Base-by-base conservation (phyloP, 441 rosid species). In the Dalechampia spathulata region DNA sequence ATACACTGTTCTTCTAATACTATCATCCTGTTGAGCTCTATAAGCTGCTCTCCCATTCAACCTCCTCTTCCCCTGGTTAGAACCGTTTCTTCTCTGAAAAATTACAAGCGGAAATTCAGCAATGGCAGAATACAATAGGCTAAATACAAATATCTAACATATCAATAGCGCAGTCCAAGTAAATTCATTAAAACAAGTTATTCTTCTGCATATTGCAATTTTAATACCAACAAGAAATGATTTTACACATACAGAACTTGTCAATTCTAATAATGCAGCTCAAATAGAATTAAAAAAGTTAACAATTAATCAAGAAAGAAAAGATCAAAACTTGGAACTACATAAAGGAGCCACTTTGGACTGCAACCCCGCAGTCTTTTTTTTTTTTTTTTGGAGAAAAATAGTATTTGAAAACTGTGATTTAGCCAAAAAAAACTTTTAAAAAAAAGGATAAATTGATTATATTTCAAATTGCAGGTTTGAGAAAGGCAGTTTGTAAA, bases 1-100 rank as follows among this genome's bases (percentile, higher is more conserved):
- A 56, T 88, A 92, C 28, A 92, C 93, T 57, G 98, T 92, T 77
- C 96, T 77, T 49, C 88, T 74, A 54, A 92, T 81, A 55, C 87
- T 61, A 50, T 88, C 96, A 39, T 92, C 96, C 7, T 78, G 78
- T 55, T 92, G 96, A 22, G 98, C 98, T 69, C 76, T 71, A 70
- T 83, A 75, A 55, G 5, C 80, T 69, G 5, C 80, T 69, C 94
- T 73, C 64, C 83, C 68, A 66, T 83, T 92, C 72, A 75, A 57
- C 62, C 81, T 81, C 19, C 85, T 73, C 62, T 69, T 84, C 55
- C 91, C 95, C 69, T 83, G 96, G 60, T 72, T 75, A 7, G 46
- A 81, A 63, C 62, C 76, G 59, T 43, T 77, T 71, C 77, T 84
- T 82, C 74, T 88, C 86, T 86, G 76, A 55, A 65, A 63, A 60